Evolutionary conservation across 73 alveolate genomes (phyloP).

Genomic region (Paraurostyla sp.): DNA sequence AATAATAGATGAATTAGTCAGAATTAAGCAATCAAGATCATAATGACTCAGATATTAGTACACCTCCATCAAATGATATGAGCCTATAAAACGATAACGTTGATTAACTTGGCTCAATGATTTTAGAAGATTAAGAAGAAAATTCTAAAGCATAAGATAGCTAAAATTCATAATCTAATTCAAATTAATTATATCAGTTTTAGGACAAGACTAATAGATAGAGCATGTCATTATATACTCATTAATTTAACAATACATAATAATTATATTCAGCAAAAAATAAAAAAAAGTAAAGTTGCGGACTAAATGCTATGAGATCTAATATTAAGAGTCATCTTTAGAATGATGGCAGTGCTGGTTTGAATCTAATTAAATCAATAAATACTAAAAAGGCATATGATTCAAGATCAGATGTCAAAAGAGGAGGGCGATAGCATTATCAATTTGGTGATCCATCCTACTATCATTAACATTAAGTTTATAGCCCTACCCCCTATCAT

Average conservation of each 20-base stretch:
- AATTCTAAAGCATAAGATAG: background rate
- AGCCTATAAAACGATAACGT: background rate
- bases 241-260: background rate
- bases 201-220: too few relatives aligned
- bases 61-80: conserved; percentile 34
- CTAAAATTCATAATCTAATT: too few relatives aligned
- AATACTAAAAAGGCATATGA: too few relatives aligned
- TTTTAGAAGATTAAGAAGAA: background rate
- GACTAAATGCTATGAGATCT: conserved; percentile 6
- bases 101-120: background rate
- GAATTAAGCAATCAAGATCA: conserved; percentile 2
- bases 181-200: too few relatives aligned
- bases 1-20: background rate
- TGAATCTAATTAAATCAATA: conserved; percentile 17
- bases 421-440: too few relatives aligned
- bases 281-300: background rate
- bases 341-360: conserved; percentile 10
- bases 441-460: too few relatives aligned
- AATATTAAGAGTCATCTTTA: background rate
- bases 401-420: too few relatives aligned
- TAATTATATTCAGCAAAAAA: background rate
- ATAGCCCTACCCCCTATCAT: too few relatives aligned
- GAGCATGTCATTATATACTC: too few relatives aligned
- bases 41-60: background rate
- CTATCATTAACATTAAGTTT: too few relatives aligned